Base-by-base conservation (phyloP, 2,329 filamentous ascomycete genomes). In the Fusarium sp. region DNA sequence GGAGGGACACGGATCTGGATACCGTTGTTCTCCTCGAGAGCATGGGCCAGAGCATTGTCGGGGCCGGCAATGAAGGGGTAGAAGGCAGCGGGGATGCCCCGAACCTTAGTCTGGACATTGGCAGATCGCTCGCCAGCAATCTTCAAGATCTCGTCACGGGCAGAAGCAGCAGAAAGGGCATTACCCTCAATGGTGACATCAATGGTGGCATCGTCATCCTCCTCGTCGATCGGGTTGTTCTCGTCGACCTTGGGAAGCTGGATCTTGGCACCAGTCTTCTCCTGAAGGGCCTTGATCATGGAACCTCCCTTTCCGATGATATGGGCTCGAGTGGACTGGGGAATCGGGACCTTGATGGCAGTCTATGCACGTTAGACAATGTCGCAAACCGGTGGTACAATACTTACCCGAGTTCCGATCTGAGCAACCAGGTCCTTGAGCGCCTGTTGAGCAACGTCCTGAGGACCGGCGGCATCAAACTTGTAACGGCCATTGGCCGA, bases 241-340 rank as follows among this genome's bases (percentile, higher is more conserved):
- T 94, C 92, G 47, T 97, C 94, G 25, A 89, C 88, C 84, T 94
- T 95, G 70, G 96, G 95, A 69, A 99, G 91, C 81, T 97, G 94
- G 79, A 99, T 95, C 74, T 92, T 92, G 63, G 97, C 96, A 71
- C 96, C 95, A 4, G 95, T 97, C 83, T 93, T 93, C 82, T 96
- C 94, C 84, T 96, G 94, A 63, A 99, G 91, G 56, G 93, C 90
- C 85, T 97, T 96, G 82, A 99, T 97, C 71, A 93, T 96, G 29
- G 94, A 90, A 68, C 97, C 97, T 80, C 93, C 92, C 80, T 94
- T 95, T 77, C 97, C 97, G 81, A 99, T 98, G 83, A 99, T 95
- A 83, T 96, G 93, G 63, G 95, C 91, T 71, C 95, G 92, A 25
- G 95, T 91, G 42, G 95, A 96, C 58, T 92, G 90, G 62, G 96